A percentile compares a stretch with the other conserved stretches of the same genome.
phyloP scores from a whole-genome alignment of 116 monocot genomes.

The Trichopus zeylanicus region DNA sequence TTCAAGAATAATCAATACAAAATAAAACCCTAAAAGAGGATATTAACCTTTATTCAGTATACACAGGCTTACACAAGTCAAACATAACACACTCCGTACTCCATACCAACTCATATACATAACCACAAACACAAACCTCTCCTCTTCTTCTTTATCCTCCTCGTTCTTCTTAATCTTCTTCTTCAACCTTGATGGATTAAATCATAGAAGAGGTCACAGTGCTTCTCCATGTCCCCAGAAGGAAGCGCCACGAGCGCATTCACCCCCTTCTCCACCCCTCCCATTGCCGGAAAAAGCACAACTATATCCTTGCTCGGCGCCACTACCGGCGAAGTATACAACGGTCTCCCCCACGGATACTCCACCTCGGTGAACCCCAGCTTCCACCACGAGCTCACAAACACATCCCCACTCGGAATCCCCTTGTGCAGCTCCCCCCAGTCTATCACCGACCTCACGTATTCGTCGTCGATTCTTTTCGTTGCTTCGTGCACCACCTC shows the following conservation, averaged over 20 bases:
- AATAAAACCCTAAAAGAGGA: too few species aligned
- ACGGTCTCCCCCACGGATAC: constrained; percentile 20
- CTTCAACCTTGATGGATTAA: too few species aligned
- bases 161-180: too few species aligned
- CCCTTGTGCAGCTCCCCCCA: constrained; percentile 19
- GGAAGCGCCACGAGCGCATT: constrained; percentile 20
- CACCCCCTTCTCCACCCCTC: not conserved
- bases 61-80: too few species aligned
- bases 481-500: constrained; percentile 8
- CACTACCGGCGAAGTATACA: constrained; percentile 9
- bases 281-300: constrained; percentile 9
- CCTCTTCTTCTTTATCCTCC: too few species aligned
- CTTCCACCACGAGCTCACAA: constrained; percentile 25
- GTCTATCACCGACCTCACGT: constrained; percentile 25
- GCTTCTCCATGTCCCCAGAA: constrained; percentile 10
- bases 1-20: too few species aligned
- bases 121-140: too few species aligned
- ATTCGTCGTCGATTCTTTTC: constrained; percentile 18
- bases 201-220: constrained; percentile 7
- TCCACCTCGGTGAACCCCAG: constrained; percentile 20
- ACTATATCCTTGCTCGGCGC: constrained; percentile 7
- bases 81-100: too few species aligned
- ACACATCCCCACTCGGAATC: constrained; percentile 16
- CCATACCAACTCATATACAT: too few species aligned
- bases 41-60: too few species aligned